These are phyloP conservation scores for Allium fistulosum DNA, from an alignment of 106 monocot genomes.

Conservation along the genomic window DNA sequence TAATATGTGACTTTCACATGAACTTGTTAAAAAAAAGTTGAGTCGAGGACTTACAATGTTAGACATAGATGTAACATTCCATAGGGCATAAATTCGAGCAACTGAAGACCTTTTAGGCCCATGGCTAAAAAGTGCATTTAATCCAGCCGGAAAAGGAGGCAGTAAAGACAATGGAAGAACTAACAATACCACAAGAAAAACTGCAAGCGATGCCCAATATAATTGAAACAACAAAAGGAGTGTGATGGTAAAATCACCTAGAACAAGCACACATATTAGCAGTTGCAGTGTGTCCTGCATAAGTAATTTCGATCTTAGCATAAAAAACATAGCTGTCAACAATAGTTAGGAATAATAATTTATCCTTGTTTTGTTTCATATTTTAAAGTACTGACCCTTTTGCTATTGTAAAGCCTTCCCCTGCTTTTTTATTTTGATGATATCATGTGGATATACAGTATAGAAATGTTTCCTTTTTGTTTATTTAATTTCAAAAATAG, in stretches of 20 bases:
- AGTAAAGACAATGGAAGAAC: constrained; percentile 80
- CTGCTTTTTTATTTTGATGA: too few species aligned
- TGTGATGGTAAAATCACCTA: constrained; percentile 72
- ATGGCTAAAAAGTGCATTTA: constrained; percentile 88
- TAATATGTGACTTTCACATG: neutral
- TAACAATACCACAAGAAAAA: constrained; percentile 74
- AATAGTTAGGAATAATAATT: neutral
- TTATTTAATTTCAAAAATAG: too few species aligned
- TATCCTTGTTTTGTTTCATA: too few species aligned
- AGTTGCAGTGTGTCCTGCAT: constrained; percentile 78
- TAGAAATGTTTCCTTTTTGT: too few species aligned
- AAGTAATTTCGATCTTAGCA: constrained; percentile 1
- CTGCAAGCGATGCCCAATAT: constrained; percentile 87
- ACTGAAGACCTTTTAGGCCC: constrained; percentile 74
- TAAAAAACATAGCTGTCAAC: neutral
- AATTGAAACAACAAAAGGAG: constrained; percentile 68
- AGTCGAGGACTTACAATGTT: constrained; percentile 56
- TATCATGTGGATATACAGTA: too few species aligned
- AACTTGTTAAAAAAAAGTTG: neutral
- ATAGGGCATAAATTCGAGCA: constrained; percentile 89
- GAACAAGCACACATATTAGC: constrained; percentile 55
- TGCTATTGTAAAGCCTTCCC: too few species aligned
- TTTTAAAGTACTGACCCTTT: too few species aligned
- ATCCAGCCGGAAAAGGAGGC: constrained; percentile 78
- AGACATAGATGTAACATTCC: constrained; percentile 77